Percentiles rank a stretch among this genome's conserved stretches.
phyloP scores from a whole-genome alignment of 805 yeast species.

The Ogataea polymorpha region DNA sequence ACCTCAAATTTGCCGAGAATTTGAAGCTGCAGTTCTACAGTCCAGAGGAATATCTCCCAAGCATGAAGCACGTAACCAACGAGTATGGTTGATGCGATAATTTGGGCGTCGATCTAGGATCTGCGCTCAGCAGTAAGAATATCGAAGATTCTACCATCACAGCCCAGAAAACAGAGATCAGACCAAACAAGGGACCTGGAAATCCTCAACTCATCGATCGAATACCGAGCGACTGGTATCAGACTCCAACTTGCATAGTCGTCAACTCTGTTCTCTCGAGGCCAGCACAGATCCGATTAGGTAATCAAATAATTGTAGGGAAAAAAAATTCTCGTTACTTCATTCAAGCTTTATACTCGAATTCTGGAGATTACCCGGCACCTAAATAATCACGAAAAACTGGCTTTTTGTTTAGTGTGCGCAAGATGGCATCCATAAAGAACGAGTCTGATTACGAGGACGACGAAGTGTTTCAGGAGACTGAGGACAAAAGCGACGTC shows the following conservation, averaged over 20 bases:
- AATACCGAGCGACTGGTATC: constrained; percentile 5
- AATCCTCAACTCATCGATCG: constrained; percentile 1
- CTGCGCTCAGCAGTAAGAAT: constrained; percentile 5
- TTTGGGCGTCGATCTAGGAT: constrained; percentile 26
- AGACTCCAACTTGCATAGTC: constrained; percentile 1
- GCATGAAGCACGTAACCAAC: constrained; percentile 30
- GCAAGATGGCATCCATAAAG: constrained; percentile 5
- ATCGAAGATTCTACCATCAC: constrained; percentile 8
- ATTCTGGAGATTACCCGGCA: constrained; percentile 6
- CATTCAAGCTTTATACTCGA: neutral
- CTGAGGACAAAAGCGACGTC: constrained; percentile 22
- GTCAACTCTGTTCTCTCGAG: neutral
- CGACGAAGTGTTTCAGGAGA: constrained; percentile 19
- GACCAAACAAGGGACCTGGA: constrained; percentile 3
- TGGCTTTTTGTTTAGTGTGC: constrained; percentile 17
- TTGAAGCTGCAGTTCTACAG: constrained; percentile 51
- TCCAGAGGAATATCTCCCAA: constrained; percentile 56
- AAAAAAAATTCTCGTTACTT: constrained; percentile 1
- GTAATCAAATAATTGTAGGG: constrained; percentile 10
- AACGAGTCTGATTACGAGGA: constrained; percentile 15
- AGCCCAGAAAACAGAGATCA: neutral
- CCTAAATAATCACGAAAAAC: constrained; percentile 15
- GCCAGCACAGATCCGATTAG: constrained; percentile 7
- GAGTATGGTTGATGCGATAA: constrained; percentile 26
- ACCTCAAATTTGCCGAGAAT: constrained; percentile 61